A percentile compares a stretch with the other conserved stretches of the same genome.
Evolutionary conservation across 2,329 filamentous ascomycete species (phyloP).

Genomic region (Leptosphaerulina australis): DNA sequence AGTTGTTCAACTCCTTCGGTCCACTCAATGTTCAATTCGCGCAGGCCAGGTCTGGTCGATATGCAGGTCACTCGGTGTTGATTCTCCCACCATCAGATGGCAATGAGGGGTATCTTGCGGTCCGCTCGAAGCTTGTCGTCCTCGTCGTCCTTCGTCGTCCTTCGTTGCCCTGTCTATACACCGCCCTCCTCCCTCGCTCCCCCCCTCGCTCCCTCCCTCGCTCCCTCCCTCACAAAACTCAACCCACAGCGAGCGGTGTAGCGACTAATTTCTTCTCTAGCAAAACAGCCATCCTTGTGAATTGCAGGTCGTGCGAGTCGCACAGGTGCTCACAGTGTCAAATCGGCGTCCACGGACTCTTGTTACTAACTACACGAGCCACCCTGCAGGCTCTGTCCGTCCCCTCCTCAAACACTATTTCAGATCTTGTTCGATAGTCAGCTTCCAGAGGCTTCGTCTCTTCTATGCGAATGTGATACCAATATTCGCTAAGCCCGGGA

Average conservation of each 20-base stretch:
- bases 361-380: constrained; percentile 5
- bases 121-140: constrained; percentile 10
- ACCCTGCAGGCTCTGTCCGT: constrained; percentile 6
- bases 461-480: constrained; percentile 2
- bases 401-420: constrained; percentile 6
- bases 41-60: constrained; percentile 18
- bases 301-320: constrained; percentile 8
- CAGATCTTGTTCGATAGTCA: constrained; percentile 4
- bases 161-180: constrained; percentile 12
- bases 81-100: constrained; percentile 4
- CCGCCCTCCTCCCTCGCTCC: no score
- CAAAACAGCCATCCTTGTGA: constrained; percentile 9
- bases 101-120: constrained; percentile 12
- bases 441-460: constrained; percentile 8
- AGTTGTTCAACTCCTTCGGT: constrained; percentile 11
- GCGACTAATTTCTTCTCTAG: constrained; percentile 11
- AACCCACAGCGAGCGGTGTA: constrained; percentile 11
- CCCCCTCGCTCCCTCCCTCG: no score
- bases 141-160: no score
- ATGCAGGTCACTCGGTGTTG: constrained; percentile 15
- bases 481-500: constrained; percentile 12
- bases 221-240: no score
- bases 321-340: constrained; percentile 9
- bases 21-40: constrained; percentile 17
- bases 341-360: constrained; percentile 1